Base-by-base conservation (phyloP, 352 stramenopile genomes). In the Chrysophaeum taylorii region DNA sequence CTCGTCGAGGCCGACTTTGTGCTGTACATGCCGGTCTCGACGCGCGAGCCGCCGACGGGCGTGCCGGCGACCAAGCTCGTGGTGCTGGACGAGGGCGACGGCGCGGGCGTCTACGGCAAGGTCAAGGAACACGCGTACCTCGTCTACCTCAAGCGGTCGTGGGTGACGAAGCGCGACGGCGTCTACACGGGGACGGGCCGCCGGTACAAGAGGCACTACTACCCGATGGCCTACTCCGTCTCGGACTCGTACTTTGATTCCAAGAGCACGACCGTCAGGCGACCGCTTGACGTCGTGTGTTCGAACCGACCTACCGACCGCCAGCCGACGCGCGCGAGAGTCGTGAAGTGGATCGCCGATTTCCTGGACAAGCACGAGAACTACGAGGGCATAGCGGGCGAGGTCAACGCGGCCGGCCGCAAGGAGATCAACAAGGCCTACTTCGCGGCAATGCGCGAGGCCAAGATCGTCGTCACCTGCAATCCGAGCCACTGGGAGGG, bases 401-500 rank as follows among this genome's bases (percentile, higher is more conserved):
- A 73, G 18, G 57, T 66, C 5, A 66, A 66, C 37, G 27, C 16
- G 12, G 57, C 14, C 33, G 57, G 57, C 4, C 57, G 57, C 33
- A 15, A 37, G 15, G 57, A 66, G 37, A 66, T 66, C 57, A 66
- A 66, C 57, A 37, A 66, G 16, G 35, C 2, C 12, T 66, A 66
- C 57, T 66, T 66, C 23, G 37, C 9, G 2, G 16, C 57, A 1
- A 66, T 66, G 57, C 57, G 57, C 18, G 31, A 31, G 48, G 5
- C 48, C 18, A 60, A 60, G 48, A 60, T 60, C 25, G 52, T 63
- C 33, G 57, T 66, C 33, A 66, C 57, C 12, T 66, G 57, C 37
- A 66, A 66, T 25, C 57, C 57, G 57, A 48, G 33, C 33, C 57
- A 66, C 37, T 66, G 57, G 57, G 57, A 66, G 35, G 57, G 57